phyloP scores from a whole-genome alignment of 345 rosid species.

The Ceriops zippeliana region DNA sequence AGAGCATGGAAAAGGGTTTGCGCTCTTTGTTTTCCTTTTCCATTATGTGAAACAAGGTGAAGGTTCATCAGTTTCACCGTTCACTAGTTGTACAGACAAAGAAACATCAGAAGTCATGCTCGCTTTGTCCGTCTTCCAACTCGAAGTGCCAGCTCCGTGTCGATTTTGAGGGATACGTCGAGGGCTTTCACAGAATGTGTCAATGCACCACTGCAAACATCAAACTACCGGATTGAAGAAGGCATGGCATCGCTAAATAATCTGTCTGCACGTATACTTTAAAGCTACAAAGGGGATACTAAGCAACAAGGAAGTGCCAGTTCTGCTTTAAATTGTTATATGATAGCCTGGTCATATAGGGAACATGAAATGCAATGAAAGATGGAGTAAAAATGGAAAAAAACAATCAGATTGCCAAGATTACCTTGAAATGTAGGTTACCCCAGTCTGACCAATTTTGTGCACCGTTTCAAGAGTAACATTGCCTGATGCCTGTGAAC shows the following conservation, averaged over 20 bases:
- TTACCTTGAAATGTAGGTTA: conserved; percentile 89
- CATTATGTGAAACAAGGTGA: background rate
- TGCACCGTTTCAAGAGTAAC: conserved; percentile 85
- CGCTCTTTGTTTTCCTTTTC: background rate
- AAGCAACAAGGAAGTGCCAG: background rate
- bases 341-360: background rate
- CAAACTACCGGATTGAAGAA: background rate
- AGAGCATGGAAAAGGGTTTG: background rate
- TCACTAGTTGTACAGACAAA: background rate
- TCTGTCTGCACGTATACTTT: background rate
- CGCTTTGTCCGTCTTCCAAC: conserved; percentile 92
- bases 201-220: conserved; percentile 70
- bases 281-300: background rate
- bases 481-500: conserved; percentile 85
- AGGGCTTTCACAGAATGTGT: conserved; percentile 93
- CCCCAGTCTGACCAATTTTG: conserved; percentile 93
- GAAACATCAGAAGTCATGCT: conserved; percentile 36
- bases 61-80: background rate
- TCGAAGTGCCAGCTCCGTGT: conserved; percentile 78
- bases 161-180: conserved; percentile 90
- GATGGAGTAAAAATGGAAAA: background rate
- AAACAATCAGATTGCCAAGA: background rate
- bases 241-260: background rate
- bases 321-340: background rate
- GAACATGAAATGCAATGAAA: background rate